Conservation (phyloP, 345 rosid species). For the Clausena lansium region DNA sequence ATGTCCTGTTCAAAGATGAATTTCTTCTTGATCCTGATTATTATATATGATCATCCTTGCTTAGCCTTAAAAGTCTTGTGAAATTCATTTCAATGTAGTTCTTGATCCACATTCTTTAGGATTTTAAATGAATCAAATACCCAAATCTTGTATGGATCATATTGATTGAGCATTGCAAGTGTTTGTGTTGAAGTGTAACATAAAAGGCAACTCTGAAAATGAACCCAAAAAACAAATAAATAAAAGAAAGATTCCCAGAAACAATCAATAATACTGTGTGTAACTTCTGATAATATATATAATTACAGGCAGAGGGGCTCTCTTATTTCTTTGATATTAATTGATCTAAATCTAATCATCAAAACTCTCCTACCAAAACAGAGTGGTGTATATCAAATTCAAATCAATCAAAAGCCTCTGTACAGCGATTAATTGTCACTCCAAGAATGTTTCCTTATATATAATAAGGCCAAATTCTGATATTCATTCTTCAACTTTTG, state of each 20-base stretch:
- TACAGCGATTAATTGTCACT: conserved; percentile 21
- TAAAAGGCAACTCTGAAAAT: not conserved
- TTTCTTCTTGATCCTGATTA: too few relatives aligned
- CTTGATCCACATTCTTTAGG: too few relatives aligned
- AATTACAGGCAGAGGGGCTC: conserved; percentile 12
- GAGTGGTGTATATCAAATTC: too few relatives aligned
- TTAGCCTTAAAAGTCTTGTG: too few relatives aligned
- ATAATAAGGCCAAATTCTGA: too few relatives aligned
- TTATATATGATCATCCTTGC: too few relatives aligned
- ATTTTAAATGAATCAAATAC: too few relatives aligned
- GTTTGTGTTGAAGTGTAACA: not conserved
- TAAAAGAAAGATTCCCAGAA: not conserved
- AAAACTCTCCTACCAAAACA: conserved; percentile 5
- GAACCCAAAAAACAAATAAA: too few relatives aligned
- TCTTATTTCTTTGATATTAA: conserved; percentile 1
- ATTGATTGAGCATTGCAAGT: not conserved
- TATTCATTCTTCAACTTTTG: conserved; percentile 18
- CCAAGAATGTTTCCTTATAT: not conserved
- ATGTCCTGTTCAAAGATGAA: too few relatives aligned
- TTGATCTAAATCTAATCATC: not conserved
- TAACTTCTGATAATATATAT: not conserved
- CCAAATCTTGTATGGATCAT: not conserved
- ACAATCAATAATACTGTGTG: not conserved
- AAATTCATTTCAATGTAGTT: too few relatives aligned
- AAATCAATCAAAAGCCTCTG: conserved; percentile 25